Evolutionary conservation across 129 eudicot genomes (phyloP).

Genomic region (Chrysanthemum seticuspe): DNA sequence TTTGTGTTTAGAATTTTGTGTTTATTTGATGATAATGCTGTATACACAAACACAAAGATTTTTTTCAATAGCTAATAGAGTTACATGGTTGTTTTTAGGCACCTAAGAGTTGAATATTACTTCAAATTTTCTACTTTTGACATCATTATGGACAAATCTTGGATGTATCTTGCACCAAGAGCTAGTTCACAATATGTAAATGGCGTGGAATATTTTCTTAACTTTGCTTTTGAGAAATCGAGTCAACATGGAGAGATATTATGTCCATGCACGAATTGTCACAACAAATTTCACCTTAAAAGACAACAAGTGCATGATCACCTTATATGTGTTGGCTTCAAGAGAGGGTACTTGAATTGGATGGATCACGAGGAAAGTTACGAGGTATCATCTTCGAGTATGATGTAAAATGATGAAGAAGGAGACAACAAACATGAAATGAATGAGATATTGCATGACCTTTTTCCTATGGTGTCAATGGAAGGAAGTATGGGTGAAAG

Average conservation of each 20-base stretch:
- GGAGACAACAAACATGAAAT: background rate
- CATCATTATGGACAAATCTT: background rate
- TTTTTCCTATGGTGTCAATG: background rate
- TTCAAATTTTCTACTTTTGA: background rate
- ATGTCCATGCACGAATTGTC: background rate
- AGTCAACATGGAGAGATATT: background rate
- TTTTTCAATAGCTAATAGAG: no score
- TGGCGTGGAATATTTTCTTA: slow-evolving; percentile 8
- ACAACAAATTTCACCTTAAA: no score
- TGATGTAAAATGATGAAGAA: background rate
- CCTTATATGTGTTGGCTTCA: background rate
- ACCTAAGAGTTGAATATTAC: no score
- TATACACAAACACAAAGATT: background rate
- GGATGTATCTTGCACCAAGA: background rate
- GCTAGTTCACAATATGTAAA: background rate
- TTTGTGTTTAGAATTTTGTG: no score
- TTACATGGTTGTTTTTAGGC: no score
- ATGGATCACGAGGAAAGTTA: background rate
- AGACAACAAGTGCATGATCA: background rate
- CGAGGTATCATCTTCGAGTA: background rate
- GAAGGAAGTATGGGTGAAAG: background rate
- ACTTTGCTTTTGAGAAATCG: background rate
- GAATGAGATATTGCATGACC: background rate
- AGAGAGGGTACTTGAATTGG: background rate
- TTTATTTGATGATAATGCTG: no score